A percentile compares a stretch with the other conserved stretches of the same genome.
Conservation (phyloP, 2,329 filamentous ascomycete genomes). For the Chaetomiaceae sp. region DNA sequence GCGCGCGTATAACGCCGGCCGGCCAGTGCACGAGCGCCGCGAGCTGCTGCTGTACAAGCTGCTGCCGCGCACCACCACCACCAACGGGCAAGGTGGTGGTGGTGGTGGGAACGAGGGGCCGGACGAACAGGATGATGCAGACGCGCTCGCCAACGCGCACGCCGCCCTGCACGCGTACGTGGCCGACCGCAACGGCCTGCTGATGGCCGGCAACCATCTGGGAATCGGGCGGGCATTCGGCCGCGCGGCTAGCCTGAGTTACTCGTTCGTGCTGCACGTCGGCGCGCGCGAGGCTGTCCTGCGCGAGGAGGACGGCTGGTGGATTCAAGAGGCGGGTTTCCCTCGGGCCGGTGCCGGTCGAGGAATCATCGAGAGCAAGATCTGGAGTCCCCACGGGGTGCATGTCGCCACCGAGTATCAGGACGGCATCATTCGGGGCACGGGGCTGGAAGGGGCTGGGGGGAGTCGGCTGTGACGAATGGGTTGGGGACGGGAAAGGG, state of each 20-base stretch:
- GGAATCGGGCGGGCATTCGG: conserved; percentile 40
- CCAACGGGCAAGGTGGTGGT: not conserved
- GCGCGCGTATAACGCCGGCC: conserved; percentile 37
- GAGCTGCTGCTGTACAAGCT: conserved; percentile 47
- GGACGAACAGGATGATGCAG: too few species aligned
- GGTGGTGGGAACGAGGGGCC: too few species aligned
- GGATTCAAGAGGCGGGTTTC: conserved; percentile 48
- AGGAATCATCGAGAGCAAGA: conserved; percentile 42
- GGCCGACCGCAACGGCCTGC: conserved; percentile 48
- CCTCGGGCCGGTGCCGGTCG: conserved; percentile 42
- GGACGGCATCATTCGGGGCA: conserved; percentile 35
- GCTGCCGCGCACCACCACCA: conserved; percentile 30
- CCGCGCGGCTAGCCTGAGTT: conserved; percentile 42
- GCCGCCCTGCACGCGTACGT: conserved; percentile 45
- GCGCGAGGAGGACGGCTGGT: conserved; percentile 38
- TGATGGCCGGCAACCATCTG: conserved; percentile 45
- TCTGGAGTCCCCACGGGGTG: conserved; percentile 48
- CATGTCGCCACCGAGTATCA: conserved; percentile 52
- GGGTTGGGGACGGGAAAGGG: too few species aligned
- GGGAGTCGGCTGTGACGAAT: conserved; percentile 14
- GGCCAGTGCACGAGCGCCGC: conserved; percentile 38
- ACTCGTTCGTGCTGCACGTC: conserved; percentile 47
- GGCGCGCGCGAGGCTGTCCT: conserved; percentile 44
- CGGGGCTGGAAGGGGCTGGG: not conserved
- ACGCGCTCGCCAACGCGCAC: conserved; percentile 37